Conservation (phyloP, 495 filamentous ascomycete species). For the Neurospora cerealis region DNA sequence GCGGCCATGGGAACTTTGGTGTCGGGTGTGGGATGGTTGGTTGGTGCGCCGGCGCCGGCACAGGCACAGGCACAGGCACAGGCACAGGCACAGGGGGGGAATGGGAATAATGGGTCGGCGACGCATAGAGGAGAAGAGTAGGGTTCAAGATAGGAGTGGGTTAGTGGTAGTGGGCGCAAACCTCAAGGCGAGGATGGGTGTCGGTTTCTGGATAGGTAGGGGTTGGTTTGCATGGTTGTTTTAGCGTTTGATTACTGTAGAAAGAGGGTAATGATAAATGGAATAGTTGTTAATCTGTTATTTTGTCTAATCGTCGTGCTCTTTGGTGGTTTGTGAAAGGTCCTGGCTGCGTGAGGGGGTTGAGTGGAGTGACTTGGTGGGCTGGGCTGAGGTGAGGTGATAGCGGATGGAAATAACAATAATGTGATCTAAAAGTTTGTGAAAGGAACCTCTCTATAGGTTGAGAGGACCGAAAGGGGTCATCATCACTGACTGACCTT, state of each 20-base stretch:
- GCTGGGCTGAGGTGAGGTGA: too few relatives aligned
- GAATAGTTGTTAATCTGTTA: background rate
- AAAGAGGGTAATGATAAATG: background rate
- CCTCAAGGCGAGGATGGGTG: background rate
- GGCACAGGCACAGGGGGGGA: background rate
- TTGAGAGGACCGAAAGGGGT: too few relatives aligned
- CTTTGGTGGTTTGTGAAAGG: background rate
- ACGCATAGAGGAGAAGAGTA: background rate
- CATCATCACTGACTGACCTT: too few relatives aligned
- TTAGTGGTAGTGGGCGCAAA: too few relatives aligned
- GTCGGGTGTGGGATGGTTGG: slow-evolving; percentile 77
- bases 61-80: background rate
- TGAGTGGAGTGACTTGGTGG: too few relatives aligned
- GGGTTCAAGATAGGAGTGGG: background rate
- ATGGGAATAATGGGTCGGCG: background rate
- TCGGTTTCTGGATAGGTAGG: background rate
- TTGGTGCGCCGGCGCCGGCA: slow-evolving; percentile 43
- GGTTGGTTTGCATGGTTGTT: background rate
- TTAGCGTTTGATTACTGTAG: background rate
- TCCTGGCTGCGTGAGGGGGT: background rate
- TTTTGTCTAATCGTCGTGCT: background rate
- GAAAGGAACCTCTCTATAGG: too few relatives aligned
- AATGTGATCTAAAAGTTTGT: too few relatives aligned
- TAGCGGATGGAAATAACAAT: too few relatives aligned
- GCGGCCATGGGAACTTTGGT: slow-evolving; percentile 62